Conservation (phyloP, 176 grass and related monocot species). For the Carex pumila region DNA sequence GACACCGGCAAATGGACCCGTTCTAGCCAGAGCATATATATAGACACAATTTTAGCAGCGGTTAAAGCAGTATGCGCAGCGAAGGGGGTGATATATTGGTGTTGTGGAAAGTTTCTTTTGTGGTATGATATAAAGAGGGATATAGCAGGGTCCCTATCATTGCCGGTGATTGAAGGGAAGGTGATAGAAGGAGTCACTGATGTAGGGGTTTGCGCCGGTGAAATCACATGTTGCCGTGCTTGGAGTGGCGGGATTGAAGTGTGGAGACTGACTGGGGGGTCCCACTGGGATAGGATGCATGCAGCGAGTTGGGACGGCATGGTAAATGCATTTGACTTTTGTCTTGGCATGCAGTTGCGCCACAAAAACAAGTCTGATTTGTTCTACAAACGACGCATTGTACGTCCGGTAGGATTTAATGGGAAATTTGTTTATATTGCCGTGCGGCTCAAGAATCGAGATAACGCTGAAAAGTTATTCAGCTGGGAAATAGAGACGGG, state of each 20-base stretch:
- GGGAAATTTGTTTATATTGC: neutral
- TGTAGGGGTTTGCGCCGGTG: neutral
- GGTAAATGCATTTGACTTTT: neutral
- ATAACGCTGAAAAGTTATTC: neutral
- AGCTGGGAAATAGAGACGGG: neutral
- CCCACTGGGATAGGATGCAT: neutral
- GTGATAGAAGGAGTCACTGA: neutral
- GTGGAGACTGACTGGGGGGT: neutral
- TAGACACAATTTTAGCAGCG: too few species aligned
- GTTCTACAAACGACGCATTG: neutral
- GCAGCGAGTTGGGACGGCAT: neutral
- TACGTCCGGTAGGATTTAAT: neutral
- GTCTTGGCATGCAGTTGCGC: neutral
- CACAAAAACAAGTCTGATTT: neutral
- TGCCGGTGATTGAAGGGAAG: neutral
- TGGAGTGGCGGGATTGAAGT: neutral
- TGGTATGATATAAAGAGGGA: too few species aligned
- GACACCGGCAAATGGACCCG: too few species aligned
- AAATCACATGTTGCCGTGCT: neutral
- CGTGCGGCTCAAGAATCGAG: neutral
- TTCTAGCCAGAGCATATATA: too few species aligned
- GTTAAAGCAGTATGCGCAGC: too few species aligned
- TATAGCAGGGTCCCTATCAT: neutral
- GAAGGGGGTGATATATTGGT: too few species aligned
- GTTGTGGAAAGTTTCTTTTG: too few species aligned